Evolutionary conservation across 78 protist species (phyloP).

Genomic region (Dictyostelium brefeldianum): DNA sequence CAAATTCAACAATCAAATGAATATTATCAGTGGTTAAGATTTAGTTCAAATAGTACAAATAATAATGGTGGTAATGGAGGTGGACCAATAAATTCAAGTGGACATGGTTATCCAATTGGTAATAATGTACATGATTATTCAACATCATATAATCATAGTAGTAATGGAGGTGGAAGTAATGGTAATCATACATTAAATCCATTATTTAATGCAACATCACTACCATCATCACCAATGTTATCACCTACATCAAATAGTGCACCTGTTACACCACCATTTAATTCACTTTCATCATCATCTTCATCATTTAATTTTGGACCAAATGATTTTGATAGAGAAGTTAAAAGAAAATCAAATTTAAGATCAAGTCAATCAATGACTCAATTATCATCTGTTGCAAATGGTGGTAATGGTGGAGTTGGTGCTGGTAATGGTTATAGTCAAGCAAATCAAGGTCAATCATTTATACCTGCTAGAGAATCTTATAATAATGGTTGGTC

Average conservation of each 20-base stretch:
- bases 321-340: conserved; percentile 20
- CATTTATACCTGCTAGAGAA: conserved; percentile 2
- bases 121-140: conserved; percentile 9
- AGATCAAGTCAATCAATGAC: conserved; percentile 6
- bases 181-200: conserved; percentile 1
- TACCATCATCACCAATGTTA: conserved; percentile 7
- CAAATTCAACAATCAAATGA: background rate
- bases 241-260: background rate
- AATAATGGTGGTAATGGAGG: background rate
- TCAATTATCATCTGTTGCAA: conserved; percentile 9
- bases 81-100: background rate
- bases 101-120: background rate
- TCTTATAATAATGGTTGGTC: conserved; percentile 35
- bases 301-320: background rate
- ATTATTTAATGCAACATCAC: background rate
- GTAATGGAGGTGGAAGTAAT: no score
- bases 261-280: conserved; percentile 15
- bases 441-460: background rate
- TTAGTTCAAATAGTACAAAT: background rate
- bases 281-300: background rate
- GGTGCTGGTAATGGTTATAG: background rate
- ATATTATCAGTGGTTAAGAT: background rate
- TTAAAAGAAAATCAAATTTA: conserved; percentile 17
- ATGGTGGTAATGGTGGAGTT: background rate
- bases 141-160: background rate